phyloP scores from a whole-genome alignment of 768 basidiomycete species.

The Boletus subcaerulescens region DNA sequence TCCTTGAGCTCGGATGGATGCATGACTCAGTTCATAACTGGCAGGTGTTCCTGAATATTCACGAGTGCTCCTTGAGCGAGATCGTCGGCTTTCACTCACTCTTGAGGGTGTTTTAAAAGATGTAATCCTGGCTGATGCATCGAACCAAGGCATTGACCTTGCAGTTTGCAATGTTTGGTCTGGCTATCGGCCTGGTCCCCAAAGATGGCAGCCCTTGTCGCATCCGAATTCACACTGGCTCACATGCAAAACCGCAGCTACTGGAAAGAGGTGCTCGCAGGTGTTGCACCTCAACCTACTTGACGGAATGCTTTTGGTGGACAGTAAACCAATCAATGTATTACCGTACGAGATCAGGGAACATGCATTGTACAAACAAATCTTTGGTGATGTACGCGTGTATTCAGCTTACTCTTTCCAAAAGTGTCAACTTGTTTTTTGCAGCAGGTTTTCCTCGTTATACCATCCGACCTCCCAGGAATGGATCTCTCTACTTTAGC shows the following conservation, averaged over 20 bases:
- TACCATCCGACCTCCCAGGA: background rate
- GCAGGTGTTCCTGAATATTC: background rate
- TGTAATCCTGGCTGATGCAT: background rate
- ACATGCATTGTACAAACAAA: slow-evolving; percentile 32
- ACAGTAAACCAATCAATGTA: slow-evolving; percentile 26
- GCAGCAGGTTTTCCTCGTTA: background rate
- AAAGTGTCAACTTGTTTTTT: no score
- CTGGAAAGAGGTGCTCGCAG: no score
- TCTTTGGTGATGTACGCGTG: background rate
- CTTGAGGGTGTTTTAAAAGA: background rate
- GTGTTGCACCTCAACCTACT: no score
- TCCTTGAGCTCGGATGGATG: no score
- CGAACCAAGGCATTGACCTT: slow-evolving; percentile 9
- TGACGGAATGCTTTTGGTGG: no score
- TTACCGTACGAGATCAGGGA: slow-evolving; percentile 4
- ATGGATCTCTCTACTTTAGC: background rate
- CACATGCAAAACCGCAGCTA: no score
- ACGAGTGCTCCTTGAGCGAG: slow-evolving; percentile 18
- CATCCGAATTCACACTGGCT: no score
- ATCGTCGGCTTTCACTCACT: slow-evolving; percentile 21
- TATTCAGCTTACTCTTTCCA: no score
- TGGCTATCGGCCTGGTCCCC: background rate
- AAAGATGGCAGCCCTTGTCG: no score
- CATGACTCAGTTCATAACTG: no score
- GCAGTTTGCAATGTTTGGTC: slow-evolving; percentile 8